Conservation (phyloP, 768 basidiomycete species). For the Suillus sp. region DNA sequence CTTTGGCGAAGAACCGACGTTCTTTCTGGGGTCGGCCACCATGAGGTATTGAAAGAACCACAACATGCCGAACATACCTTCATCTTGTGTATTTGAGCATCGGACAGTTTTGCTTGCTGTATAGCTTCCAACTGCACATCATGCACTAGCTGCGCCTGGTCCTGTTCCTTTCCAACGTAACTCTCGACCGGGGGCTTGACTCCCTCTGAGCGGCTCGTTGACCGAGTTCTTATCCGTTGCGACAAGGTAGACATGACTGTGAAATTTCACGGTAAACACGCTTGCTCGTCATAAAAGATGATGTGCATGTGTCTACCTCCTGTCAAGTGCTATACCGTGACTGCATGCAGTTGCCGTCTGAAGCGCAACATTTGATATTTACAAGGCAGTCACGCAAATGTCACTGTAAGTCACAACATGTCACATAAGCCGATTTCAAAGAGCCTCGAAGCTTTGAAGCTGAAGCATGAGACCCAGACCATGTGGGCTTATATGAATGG, state of each 20-base stretch:
- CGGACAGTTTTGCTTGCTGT: slow-evolving; percentile 26
- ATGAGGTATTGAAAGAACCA: not conserved
- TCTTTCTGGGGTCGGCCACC: slow-evolving; percentile 14
- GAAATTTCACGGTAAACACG: not conserved
- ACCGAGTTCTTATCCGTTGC: slow-evolving; percentile 37
- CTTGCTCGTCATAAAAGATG: not conserved
- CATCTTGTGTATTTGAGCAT: slow-evolving; percentile 31
- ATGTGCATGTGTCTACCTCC: not conserved
- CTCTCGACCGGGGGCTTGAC: slow-evolving; percentile 15
- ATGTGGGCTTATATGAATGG: too few relatives aligned
- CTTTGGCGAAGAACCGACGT: slow-evolving; percentile 28
- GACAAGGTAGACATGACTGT: slow-evolving; percentile 22
- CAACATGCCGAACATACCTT: slow-evolving; percentile 17
- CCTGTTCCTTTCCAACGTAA: slow-evolving; percentile 5
- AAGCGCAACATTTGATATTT: not conserved
- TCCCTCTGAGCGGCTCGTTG: slow-evolving; percentile 8
- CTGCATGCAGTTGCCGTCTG: not conserved
- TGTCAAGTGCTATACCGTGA: not conserved
- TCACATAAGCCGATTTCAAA: too few relatives aligned
- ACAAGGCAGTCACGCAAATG: too few relatives aligned
- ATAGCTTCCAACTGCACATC: slow-evolving; percentile 25
- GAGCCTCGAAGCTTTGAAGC: too few relatives aligned
- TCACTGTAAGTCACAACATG: too few relatives aligned
- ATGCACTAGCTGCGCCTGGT: slow-evolving; percentile 12
- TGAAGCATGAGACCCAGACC: too few relatives aligned